Evolutionary conservation across 768 basidiomycete species (phyloP).

Genomic region (Calocybe indica): DNA sequence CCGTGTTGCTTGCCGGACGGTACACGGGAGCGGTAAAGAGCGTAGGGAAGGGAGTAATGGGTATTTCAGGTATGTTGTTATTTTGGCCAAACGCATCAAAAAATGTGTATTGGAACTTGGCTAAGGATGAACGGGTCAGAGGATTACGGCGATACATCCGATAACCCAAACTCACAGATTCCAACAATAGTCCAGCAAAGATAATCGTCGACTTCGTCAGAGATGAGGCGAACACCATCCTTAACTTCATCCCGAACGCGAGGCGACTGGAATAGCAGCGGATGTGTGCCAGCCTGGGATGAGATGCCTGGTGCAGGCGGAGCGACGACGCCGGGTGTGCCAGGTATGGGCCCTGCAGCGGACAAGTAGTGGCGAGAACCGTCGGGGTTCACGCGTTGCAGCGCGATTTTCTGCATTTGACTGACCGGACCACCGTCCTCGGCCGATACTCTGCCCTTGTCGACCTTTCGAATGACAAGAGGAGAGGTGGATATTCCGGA

Average conservation of each 20-base stretch:
- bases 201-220: constrained; percentile 92
- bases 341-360: constrained; percentile 80
- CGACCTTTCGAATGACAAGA: constrained; percentile 86
- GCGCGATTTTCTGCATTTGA: constrained; percentile 94
- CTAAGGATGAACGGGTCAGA: constrained; percentile 29
- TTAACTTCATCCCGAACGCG: constrained; percentile 79
- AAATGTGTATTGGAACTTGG: constrained; percentile 93
- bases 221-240: constrained; percentile 67
- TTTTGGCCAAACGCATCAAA: constrained; percentile 86
- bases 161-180: constrained; percentile 58
- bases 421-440: constrained; percentile 91
- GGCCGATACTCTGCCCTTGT: constrained; percentile 81
- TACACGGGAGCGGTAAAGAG: constrained; percentile 77
- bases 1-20: constrained; percentile 60
- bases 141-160: constrained; percentile 4
- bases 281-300: constrained; percentile 74
- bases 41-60: constrained; percentile 88
- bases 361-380: constrained; percentile 85
- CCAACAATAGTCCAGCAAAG: constrained; percentile 95
- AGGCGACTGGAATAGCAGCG: constrained; percentile 73
- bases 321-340: constrained; percentile 61
- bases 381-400: constrained; percentile 77
- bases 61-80: constrained; percentile 66
- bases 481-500: constrained; percentile 85
- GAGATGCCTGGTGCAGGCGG: constrained; percentile 73